Percentiles rank a stretch among this genome's conserved stretches.
phyloP scores from a whole-genome alignment of 169 alveolate species.

The Cyclospora cayetanensis region DNA sequence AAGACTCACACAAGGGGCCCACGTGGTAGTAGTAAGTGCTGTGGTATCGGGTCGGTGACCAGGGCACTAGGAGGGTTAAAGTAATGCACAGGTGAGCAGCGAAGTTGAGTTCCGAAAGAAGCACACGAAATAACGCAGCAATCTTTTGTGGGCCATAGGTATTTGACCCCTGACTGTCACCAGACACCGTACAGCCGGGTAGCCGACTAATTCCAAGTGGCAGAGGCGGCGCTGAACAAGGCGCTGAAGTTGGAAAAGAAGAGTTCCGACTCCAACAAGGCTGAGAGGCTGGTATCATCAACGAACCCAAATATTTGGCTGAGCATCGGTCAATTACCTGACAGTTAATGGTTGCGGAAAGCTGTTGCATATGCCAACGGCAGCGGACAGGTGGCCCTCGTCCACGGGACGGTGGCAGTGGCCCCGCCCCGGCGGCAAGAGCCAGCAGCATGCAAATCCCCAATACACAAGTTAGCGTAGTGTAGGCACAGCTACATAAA shows the following conservation, averaged over 20 bases:
- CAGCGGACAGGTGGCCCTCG: slow-evolving; percentile 61
- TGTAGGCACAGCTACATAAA: too few species aligned
- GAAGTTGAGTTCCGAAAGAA: neutral
- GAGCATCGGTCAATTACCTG: slow-evolving; percentile 54
- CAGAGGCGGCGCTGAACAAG: slow-evolving; percentile 25
- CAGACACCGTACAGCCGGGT: slow-evolving; percentile 65
- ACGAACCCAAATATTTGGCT: slow-evolving; percentile 42
- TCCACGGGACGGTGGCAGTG: slow-evolving; percentile 69
- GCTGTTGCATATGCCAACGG: slow-evolving; percentile 22
- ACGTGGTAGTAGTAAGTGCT: slow-evolving; percentile 22
- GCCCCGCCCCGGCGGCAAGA: slow-evolving; percentile 50
- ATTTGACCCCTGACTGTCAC: slow-evolving; percentile 34
- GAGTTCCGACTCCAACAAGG: slow-evolving; percentile 33
- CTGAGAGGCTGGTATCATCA: slow-evolving; percentile 1
- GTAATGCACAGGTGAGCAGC: neutral
- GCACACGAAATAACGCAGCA: slow-evolving; percentile 4
- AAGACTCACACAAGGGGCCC: slow-evolving; percentile 46
- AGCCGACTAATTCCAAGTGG: slow-evolving; percentile 48
- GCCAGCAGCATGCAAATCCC: slow-evolving; percentile 63
- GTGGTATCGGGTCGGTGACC: slow-evolving; percentile 52
- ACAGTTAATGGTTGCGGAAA: slow-evolving; percentile 11
- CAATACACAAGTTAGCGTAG: too few species aligned
- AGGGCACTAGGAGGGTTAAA: neutral
- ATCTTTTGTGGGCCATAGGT: neutral
- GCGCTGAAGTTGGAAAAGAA: slow-evolving; percentile 56